Base-by-base conservation (phyloP, 2,329 filamentous ascomycete genomes). In the Beauveria varroae region DNA sequence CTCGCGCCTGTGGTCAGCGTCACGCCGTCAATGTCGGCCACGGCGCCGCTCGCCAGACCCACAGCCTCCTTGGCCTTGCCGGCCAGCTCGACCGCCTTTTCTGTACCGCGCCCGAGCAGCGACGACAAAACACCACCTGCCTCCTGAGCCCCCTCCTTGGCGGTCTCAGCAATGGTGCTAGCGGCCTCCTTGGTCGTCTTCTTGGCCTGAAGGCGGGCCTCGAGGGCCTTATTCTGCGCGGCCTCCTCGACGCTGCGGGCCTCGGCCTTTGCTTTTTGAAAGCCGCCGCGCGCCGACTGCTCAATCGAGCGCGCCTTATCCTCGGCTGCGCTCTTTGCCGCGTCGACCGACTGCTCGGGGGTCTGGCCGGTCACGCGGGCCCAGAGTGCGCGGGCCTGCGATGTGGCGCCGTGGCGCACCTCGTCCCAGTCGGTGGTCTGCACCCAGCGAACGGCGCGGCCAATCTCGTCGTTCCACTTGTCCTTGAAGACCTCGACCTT, bases 391-490 rank as follows among this genome's bases (percentile, higher is more conserved):
- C 74, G 74, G 43, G 78, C 72, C 37, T 73, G 71, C 16, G 75
- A 76, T 71, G 88, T 86, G 65, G 85, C 74, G 2, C 76, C 78
- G 64, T 87, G 83, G 59, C 86, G 80, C 59, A 86, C 79, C 57
- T 80, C 79, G 54, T 78, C 75, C 87, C 87, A 91, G 71, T 89
- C 83, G 63, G 82, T 85, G 40, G 75, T 79, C 74, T 91, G 85
- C 61, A 85, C 82, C 80, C 84, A 87, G 62, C 79, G 79, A 60
- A 89, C 87, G 57, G 87, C 80, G 63, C 79, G 79, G 71, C 88
- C 82, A 41, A 93, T 74, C 73, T 93, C 89, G 56, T 81, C 74
- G 72, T 95, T 93, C 90, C 90, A 93, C 63, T 84, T 79, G 68
- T 90, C 87, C 77, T 93, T 93, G 67, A 87, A 80, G 41, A 84